Percentiles rank a stretch among this genome's conserved stretches.
phyloP scores from a whole-genome alignment of 768 basidiomycete genomes.

The Panaeolus papilionaceus region DNA sequence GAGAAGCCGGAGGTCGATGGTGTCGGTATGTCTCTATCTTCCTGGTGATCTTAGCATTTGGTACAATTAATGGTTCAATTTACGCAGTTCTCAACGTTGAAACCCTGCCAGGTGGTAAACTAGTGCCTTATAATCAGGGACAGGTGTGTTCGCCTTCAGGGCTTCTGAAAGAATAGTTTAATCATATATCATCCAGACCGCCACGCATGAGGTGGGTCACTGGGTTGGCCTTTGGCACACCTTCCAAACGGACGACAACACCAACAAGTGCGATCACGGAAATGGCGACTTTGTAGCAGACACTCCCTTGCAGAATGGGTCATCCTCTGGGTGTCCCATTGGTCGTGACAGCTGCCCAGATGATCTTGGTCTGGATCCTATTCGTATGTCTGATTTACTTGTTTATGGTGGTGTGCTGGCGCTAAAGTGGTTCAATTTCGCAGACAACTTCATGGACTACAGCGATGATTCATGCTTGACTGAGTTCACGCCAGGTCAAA shows the following conservation, averaged over 20 bases:
- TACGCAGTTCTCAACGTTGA: background rate
- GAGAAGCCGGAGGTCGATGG: slow-evolving; percentile 49
- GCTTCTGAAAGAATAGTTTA: too few species aligned
- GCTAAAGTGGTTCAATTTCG: background rate
- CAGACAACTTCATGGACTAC: slow-evolving; percentile 57
- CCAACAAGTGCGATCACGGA: slow-evolving; percentile 26
- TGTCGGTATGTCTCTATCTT: slow-evolving; percentile 29
- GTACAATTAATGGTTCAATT: too few species aligned
- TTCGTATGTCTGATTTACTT: slow-evolving; percentile 26
- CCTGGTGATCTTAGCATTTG: too few species aligned
- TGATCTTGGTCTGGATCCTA: slow-evolving; percentile 40
- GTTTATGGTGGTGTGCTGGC: background rate
- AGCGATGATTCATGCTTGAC: slow-evolving; percentile 50
- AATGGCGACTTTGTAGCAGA: slow-evolving; percentile 35
- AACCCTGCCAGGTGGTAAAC: background rate
- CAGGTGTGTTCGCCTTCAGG: background rate
- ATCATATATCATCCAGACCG: slow-evolving; percentile 17
- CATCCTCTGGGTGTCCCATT: slow-evolving; percentile 40
- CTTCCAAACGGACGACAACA: slow-evolving; percentile 36
- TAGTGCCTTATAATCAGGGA: background rate
- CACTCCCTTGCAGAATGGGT: slow-evolving; percentile 31
- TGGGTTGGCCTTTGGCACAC: slow-evolving; percentile 45
- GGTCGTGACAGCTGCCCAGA: slow-evolving; percentile 30
- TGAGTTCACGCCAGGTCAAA: slow-evolving; percentile 50
- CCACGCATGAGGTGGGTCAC: slow-evolving; percentile 42